Conservation (phyloP, 1,139 yeast species). For the Lodderomyces jiufengensis region DNA sequence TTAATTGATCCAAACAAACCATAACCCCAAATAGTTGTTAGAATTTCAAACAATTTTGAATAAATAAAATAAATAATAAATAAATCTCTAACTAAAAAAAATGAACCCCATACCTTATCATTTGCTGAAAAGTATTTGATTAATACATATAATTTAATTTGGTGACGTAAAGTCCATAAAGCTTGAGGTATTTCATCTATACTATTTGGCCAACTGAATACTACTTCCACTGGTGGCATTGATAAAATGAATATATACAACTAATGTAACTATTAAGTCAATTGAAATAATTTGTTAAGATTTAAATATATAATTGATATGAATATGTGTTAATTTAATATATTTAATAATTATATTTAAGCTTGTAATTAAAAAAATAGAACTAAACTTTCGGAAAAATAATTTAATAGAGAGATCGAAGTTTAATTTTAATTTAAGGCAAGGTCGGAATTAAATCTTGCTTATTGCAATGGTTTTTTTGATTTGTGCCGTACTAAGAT, state of each 20-base stretch:
- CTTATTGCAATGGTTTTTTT: too few species aligned
- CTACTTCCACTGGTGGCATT: constrained; percentile 4
- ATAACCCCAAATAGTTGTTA: constrained; percentile 29
- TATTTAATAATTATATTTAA: too few species aligned
- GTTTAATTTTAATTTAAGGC: too few species aligned
- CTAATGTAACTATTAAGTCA: too few species aligned
- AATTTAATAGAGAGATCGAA: too few species aligned
- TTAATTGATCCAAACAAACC: constrained; percentile 32
- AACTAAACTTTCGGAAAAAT: too few species aligned
- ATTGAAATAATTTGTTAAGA: too few species aligned
- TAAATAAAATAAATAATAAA: constrained; percentile 20
- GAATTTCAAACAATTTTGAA: constrained; percentile 11
- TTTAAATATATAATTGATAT: too few species aligned
- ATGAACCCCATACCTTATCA: constrained; percentile 14
- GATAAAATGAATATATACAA: background rate
- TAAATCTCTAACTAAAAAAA: constrained; percentile 24
- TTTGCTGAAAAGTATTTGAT: constrained; percentile 5
- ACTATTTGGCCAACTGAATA: constrained; percentile 4
- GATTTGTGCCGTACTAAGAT: too few species aligned
- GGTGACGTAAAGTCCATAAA: constrained; percentile 1
- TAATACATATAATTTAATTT: background rate
- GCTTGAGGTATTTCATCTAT: constrained; percentile 2
- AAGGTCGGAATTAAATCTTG: background rate
- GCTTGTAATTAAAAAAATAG: too few species aligned
- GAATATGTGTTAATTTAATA: too few species aligned